These are phyloP conservation scores for Chaetothyriales sp. DNA, from an alignment of 2,329 filamentous ascomycete genomes.

Conservation along the genomic window DNA sequence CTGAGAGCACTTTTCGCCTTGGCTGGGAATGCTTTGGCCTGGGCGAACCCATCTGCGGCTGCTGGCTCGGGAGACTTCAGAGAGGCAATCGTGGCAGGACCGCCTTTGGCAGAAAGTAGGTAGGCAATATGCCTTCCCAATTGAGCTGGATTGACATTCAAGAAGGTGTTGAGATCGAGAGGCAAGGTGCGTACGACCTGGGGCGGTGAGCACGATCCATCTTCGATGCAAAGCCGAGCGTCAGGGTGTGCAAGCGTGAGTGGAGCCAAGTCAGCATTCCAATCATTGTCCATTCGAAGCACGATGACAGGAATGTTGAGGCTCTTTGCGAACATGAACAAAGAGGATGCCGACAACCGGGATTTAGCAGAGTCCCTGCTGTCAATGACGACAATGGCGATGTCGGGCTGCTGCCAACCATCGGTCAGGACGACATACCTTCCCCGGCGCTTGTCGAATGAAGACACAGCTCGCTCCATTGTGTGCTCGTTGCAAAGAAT, in stretches of 20 bases:
- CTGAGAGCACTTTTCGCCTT: not conserved
- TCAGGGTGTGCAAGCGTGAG: not conserved
- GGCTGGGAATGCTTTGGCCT: not conserved
- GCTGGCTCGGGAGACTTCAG: not conserved
- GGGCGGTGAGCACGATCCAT: not conserved
- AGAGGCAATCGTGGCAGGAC: not conserved
- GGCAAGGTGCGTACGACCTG: constrained; percentile 23
- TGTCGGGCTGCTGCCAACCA: constrained; percentile 29
- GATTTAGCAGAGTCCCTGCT: constrained; percentile 16
- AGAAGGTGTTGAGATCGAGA: constrained; percentile 33
- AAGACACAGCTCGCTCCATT: constrained; percentile 22
- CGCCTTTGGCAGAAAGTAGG: constrained; percentile 12
- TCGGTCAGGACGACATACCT: constrained; percentile 22
- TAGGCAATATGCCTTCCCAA: constrained; percentile 34
- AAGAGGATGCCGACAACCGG: constrained; percentile 10
- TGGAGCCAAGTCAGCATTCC: constrained; percentile 17
- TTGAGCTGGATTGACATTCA: constrained; percentile 32
- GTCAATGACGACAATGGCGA: constrained; percentile 32
- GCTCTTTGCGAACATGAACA: constrained; percentile 28
- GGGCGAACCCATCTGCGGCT: not conserved
- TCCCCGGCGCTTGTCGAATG: constrained; percentile 20
- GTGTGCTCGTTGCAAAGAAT: constrained; percentile 18
- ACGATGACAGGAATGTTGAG: constrained; percentile 31
- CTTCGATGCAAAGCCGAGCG: not conserved
- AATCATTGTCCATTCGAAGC: constrained; percentile 30